Base-by-base conservation (phyloP, 352 stramenopile genomes). In the Pythium scleroteichum region DNA sequence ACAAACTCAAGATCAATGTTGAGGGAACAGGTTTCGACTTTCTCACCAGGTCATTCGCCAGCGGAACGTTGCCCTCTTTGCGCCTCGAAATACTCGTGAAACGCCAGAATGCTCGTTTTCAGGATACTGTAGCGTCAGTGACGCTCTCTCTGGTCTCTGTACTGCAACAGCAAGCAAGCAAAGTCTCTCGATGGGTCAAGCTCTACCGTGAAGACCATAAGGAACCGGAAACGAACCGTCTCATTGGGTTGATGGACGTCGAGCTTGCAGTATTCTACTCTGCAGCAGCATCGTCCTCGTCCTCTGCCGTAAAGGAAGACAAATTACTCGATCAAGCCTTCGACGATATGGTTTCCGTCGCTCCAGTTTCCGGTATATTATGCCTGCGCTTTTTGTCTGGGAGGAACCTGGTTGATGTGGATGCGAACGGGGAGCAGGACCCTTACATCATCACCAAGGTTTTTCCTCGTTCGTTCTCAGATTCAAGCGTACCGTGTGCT, bases 401-500 rank as follows among this genome's bases (percentile, higher is more conserved):
- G 2, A 53, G 76, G 20, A 83, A 85, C 45, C 61, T 85, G n/a
- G 50, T 61, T 3, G 66, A 85, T 14, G 76, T 83, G 1, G 73
- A 85, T 44, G 64, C 59, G 0, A 72, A 78, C n/a, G 76, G 74
- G 7, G 73, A 83, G 10, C 76, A 85, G 59, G 76, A 85, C 32
- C 76, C 76, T 16, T 85, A 83, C 32, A 56, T 82, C 3, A 59
- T 79, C 12, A 49, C 54, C 4, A 67, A 71, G 32, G 24, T 73
- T 12, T 33, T 58, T 19, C 71, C 73, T 4, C 35, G 55, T 1
- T 62, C 52, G 0, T 69, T 53, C 29, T 54, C 62, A 2, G 41
- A 50, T 1, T 19, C 19, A 4, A 38, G 44, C 14, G 13, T 74
- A 10, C 22, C 10, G 3, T 70, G 33, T 27, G 38, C 41, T 3